Percentiles rank a stretch among this genome's conserved stretches.
Conservation (phyloP, 345 rosid genomes). For the Populus nigra region DNA sequence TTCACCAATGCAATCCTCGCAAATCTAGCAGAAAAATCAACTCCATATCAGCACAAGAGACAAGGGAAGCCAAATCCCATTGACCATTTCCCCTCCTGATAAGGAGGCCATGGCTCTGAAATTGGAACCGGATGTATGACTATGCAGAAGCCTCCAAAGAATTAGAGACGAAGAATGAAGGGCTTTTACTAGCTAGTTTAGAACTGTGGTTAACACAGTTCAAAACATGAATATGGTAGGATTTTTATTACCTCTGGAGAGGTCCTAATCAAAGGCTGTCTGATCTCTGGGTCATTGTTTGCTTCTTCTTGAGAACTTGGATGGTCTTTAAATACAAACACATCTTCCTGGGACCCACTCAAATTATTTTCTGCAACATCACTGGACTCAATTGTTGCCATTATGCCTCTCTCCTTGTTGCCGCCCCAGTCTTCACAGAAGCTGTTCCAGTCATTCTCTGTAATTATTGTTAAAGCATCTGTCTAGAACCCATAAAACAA, state of each 20-base stretch:
- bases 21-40: conserved; percentile 45
- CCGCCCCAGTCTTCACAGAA: conserved; percentile 99
- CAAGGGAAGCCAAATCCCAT: not conserved
- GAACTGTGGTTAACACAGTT: not conserved
- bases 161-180: not conserved
- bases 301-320: conserved; percentile 46
- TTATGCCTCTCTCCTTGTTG: conserved; percentile 60
- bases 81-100: not conserved
- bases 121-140: not conserved
- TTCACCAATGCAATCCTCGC: conserved; percentile 93
- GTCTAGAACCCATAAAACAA: conserved; percentile 53
- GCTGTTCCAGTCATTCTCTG: conserved; percentile 82
- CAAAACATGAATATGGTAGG: not conserved
- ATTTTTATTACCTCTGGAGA: conserved; percentile 64
- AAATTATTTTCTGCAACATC: conserved; percentile 25
- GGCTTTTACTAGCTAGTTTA: not conserved
- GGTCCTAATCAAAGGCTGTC: conserved; percentile 53
- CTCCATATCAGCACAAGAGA: conserved; percentile 6
- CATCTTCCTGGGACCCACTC: conserved; percentile 36
- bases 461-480: conserved; percentile 76
- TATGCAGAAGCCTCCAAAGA: not conserved
- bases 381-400: conserved; percentile 57
- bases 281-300: conserved; percentile 51
- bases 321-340: conserved; percentile 41
- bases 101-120: not conserved